phyloP scores from a whole-genome alignment of 805 yeast genomes.

The Maudiozyma serrabonitensis region DNA sequence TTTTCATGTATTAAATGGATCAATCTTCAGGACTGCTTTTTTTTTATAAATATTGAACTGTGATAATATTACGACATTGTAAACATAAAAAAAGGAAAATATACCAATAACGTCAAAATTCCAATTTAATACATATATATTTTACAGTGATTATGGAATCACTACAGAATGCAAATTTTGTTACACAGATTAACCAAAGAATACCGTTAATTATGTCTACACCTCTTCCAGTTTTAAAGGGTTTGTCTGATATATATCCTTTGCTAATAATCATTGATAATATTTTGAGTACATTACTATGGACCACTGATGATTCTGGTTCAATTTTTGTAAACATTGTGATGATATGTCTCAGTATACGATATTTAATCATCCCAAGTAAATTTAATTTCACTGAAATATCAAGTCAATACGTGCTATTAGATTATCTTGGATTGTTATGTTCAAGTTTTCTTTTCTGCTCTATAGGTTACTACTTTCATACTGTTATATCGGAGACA shows the following conservation, averaged over 20 bases:
- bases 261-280: conserved; percentile 21
- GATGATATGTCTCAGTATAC: conserved; percentile 10
- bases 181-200: conserved; percentile 15
- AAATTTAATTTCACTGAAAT: neutral
- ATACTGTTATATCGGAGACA: conserved; percentile 14
- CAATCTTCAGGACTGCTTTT: too few species aligned
- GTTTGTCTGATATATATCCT: conserved; percentile 22
- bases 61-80: too few species aligned
- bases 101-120: too few species aligned
- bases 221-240: conserved; percentile 14
- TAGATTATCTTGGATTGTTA: conserved; percentile 18
- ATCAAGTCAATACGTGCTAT: neutral
- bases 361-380: conserved; percentile 4
- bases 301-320: conserved; percentile 22
- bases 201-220: conserved; percentile 15
- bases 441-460: conserved; percentile 8
- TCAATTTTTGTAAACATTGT: conserved; percentile 21
- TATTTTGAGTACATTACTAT: conserved; percentile 17
- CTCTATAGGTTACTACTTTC: conserved; percentile 15
- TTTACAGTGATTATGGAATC: neutral
- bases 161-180: conserved; percentile 9
- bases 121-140: neutral
- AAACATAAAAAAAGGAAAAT: neutral
- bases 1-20: too few species aligned
- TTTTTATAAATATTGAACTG: too few species aligned